These are phyloP conservation scores for Chaetomiaceae sp. DNA, from an alignment of 2,329 filamentous ascomycete species.

Conservation along the genomic window DNA sequence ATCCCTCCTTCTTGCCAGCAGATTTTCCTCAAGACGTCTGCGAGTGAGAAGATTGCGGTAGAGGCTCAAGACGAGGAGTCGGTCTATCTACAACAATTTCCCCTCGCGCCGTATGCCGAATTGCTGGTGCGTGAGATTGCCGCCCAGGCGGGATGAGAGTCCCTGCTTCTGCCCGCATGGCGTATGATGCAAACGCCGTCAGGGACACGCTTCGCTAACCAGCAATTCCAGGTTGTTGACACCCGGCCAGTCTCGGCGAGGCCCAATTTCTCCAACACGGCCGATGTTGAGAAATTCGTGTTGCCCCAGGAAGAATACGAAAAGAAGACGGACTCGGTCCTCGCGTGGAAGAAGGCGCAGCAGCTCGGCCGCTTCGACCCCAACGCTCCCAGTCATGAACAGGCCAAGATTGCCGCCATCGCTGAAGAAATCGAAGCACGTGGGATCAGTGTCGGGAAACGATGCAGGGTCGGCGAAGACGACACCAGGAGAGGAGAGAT, in stretches of 20 bases:
- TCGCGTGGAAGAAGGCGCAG: constrained; percentile 93
- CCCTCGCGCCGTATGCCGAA: constrained; percentile 69
- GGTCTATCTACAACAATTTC: constrained; percentile 58
- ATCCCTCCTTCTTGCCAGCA: constrained; percentile 76
- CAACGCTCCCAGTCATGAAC: constrained; percentile 66
- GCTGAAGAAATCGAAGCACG: constrained; percentile 65
- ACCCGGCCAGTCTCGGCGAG: constrained; percentile 69
- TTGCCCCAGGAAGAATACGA: constrained; percentile 86
- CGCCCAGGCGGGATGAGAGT: too few species aligned
- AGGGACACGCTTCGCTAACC: background rate
- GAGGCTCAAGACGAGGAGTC: constrained; percentile 69
- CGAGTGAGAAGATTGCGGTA: constrained; percentile 58
- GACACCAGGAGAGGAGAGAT: constrained; percentile 66
- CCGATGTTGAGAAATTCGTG: constrained; percentile 80
- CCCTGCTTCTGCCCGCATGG: too few species aligned
- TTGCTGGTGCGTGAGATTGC: constrained; percentile 58
- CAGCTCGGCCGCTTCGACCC: constrained; percentile 97
- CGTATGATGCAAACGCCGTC: too few species aligned
- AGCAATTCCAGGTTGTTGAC: constrained; percentile 62
- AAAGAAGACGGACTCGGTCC: constrained; percentile 77
- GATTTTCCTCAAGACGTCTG: constrained; percentile 63
- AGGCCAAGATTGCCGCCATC: constrained; percentile 64
- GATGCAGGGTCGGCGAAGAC: constrained; percentile 62
- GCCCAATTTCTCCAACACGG: constrained; percentile 75
- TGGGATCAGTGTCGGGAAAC: constrained; percentile 58